Percentiles rank a stretch among this genome's conserved stretches.
These are phyloP conservation scores for Drechslera avenae DNA, from an alignment of 2,329 filamentous ascomycete genomes.

Conservation along the genomic window DNA sequence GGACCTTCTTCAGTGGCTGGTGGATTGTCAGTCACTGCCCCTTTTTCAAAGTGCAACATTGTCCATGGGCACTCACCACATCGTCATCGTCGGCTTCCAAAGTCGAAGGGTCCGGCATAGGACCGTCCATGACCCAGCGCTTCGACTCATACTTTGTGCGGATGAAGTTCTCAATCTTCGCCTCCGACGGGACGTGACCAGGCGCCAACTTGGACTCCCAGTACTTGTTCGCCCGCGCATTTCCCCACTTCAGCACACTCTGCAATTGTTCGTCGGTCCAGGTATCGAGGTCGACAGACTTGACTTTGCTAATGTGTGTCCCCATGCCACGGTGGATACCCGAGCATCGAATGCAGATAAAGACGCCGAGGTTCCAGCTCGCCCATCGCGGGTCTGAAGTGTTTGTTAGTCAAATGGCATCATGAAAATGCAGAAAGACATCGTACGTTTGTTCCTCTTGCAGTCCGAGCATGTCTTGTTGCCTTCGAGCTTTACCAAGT, in stretches of 20 bases:
- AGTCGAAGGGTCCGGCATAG: conserved; percentile 88
- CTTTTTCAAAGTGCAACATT: conserved; percentile 27
- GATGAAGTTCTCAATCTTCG: conserved; percentile 99
- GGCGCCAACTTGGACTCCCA: conserved; percentile 94
- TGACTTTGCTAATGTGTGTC: conserved; percentile 96
- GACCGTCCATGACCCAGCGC: conserved; percentile 98
- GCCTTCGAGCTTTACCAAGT: conserved; percentile 86
- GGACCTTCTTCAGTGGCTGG: conserved; percentile 68
- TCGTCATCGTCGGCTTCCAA: conserved; percentile 86
- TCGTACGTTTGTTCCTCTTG: conserved; percentile 93
- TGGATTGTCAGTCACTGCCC: conserved; percentile 14
- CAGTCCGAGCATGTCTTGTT: conserved; percentile 99
- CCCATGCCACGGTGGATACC: conserved; percentile 99
- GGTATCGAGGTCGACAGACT: conserved; percentile 95
- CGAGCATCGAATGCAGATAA: conserved; percentile 96
- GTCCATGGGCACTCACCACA: conserved; percentile 59
- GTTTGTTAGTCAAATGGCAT: conserved; percentile 35
- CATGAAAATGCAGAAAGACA: conserved; percentile 30
- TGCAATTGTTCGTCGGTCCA: conserved; percentile 99
- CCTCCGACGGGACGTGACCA: conserved; percentile 90
- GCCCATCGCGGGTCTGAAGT: conserved; percentile 93
- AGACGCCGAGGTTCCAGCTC: conserved; percentile 97
- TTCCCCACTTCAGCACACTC: conserved; percentile 94
- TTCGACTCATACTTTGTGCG: conserved; percentile 98
- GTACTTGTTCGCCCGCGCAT: conserved; percentile 93